phyloP scores from a whole-genome alignment of 257 asterid genomes.

The Verbena officinalis region DNA sequence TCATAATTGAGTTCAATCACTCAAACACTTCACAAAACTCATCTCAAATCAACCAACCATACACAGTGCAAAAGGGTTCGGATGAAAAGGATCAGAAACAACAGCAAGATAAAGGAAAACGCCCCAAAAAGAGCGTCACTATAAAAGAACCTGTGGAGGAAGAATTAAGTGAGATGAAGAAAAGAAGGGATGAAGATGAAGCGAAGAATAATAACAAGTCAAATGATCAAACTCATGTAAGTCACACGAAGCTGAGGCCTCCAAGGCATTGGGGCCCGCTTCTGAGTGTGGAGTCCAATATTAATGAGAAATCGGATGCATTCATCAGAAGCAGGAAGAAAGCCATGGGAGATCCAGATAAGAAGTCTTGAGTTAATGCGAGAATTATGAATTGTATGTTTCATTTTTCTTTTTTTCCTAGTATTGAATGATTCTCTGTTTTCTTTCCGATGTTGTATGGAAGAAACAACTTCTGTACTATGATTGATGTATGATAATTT shows the following conservation, averaged over 20 bases:
- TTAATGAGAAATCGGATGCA: constrained; percentile 50
- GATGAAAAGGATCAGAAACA: constrained; percentile 5
- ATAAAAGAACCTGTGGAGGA: constrained; percentile 22
- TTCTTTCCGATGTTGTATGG: neutral
- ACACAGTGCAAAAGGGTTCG: neutral
- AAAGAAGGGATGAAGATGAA: constrained; percentile 4
- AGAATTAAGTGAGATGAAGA: neutral
- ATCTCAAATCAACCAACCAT: neutral
- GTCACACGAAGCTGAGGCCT: constrained; percentile 25
- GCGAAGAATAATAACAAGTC: neutral
- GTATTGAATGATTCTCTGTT: neutral
- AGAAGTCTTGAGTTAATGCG: constrained; percentile 13
- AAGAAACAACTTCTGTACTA: neutral
- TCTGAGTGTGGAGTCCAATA: constrained; percentile 39
- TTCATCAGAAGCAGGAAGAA: constrained; percentile 48
- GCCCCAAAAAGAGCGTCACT: constrained; percentile 22
- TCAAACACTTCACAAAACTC: constrained; percentile 21
- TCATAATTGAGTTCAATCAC: constrained; percentile 49
- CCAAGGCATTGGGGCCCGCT: constrained; percentile 34
- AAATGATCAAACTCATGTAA: neutral
- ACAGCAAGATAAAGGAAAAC: neutral
- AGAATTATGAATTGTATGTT: neutral
- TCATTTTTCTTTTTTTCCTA: neutral
- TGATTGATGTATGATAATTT: neutral
- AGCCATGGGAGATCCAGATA: constrained; percentile 35